Evolutionary conservation across 345 rosid species (phyloP).

Genomic region (Aurinia saxatilis): DNA sequence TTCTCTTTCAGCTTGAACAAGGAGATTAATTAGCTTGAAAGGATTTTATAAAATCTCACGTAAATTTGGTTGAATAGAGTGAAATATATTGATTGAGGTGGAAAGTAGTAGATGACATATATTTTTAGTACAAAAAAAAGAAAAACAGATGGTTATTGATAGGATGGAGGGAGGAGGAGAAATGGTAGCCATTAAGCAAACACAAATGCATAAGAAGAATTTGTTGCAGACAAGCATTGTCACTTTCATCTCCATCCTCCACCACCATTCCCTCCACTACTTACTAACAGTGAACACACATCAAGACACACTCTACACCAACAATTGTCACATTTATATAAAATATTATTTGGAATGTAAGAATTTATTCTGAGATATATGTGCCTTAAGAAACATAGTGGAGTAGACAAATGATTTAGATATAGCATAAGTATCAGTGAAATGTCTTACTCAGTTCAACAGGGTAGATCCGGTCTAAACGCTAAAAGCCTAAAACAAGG

Average conservation of each 20-base stretch:
- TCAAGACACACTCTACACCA: conserved; percentile 6
- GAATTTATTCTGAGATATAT: background rate
- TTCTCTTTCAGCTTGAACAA: no score
- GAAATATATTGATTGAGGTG: background rate
- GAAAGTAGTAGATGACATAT: background rate
- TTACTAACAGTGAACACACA: background rate
- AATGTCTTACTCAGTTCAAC: no score
- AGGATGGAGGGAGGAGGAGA: background rate
- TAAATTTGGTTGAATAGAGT: background rate
- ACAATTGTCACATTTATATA: background rate
- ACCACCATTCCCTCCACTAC: conserved; percentile 23
- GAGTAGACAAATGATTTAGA: background rate
- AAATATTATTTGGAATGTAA: background rate
- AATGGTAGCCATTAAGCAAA: conserved; percentile 22
- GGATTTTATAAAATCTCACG: background rate
- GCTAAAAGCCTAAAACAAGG: background rate
- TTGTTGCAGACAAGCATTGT: conserved; percentile 11
- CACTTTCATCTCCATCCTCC: conserved; percentile 9
- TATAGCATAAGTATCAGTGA: no score
- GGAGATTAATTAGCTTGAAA: background rate
- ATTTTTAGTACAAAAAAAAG: background rate
- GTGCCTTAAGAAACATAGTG: no score
- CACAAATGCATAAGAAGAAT: conserved; percentile 4
- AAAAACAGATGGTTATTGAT: background rate
- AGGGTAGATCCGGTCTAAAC: background rate